Conservation (phyloP, 139 green algal genomes). For the Chlamydomonas urium region DNA sequence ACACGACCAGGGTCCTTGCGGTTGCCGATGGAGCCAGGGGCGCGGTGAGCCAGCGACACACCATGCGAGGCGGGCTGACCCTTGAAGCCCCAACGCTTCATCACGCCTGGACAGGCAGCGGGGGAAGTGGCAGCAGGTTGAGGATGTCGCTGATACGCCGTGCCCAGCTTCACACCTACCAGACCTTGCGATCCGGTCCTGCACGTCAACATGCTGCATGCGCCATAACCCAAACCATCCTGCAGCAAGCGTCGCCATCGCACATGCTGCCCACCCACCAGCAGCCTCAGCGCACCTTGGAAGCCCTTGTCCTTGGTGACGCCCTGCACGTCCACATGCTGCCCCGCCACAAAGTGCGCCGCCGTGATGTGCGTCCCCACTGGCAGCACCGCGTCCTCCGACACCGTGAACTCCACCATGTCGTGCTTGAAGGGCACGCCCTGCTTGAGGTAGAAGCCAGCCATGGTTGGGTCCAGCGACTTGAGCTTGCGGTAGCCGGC, state of each 20-base stretch:
- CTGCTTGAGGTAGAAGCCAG: constrained; percentile 13
- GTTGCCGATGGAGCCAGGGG: constrained; percentile 37
- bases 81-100: constrained; percentile 84
- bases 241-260: no score
- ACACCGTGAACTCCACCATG: constrained; percentile 83
- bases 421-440: constrained; percentile 69
- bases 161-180: not conserved
- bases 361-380: constrained; percentile 72
- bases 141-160: no score
- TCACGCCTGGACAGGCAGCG: constrained; percentile 37
- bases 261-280: no score
- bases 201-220: not conserved
- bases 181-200: not conserved
- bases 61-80: constrained; percentile 89
- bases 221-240: no score
- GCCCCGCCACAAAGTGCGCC: constrained; percentile 85
- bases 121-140: constrained; percentile 3
- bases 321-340: constrained; percentile 90
- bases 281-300: constrained; percentile 48
- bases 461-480: not conserved
- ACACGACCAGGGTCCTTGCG: constrained; percentile 77
- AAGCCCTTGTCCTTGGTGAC: constrained; percentile 95
- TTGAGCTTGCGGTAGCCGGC: constrained; percentile 8
- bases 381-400: constrained; percentile 80
- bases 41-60: constrained; percentile 73